Conservation (phyloP, 257 asterid genomes). For the Leptodermis oblonga region DNA sequence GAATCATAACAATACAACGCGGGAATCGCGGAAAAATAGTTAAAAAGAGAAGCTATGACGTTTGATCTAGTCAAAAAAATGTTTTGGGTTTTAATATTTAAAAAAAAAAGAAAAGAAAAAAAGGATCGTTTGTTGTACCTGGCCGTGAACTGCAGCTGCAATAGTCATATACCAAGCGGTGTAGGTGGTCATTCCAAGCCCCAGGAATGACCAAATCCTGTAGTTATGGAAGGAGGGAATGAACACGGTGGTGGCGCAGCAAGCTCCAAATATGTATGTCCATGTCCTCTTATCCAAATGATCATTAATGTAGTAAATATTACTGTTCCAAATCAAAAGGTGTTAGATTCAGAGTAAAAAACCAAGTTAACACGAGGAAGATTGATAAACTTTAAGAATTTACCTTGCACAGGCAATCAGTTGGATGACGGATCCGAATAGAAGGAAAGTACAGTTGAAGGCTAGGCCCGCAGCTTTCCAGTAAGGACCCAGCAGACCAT, state of each 20-base stretch:
- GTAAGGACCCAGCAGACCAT: constrained; percentile 90
- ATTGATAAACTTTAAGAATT: background rate
- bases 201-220: constrained; percentile 89
- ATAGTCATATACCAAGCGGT: constrained; percentile 91
- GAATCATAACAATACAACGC: background rate
- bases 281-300: constrained; percentile 97
- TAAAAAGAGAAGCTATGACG: background rate
- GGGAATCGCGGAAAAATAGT: constrained; percentile 1
- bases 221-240: constrained; percentile 98
- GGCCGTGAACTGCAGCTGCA: constrained; percentile 77
- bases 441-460: constrained; percentile 94
- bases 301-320: constrained; percentile 86
- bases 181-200: constrained; percentile 97
- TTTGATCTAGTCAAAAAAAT: background rate
- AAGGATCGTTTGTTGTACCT: constrained; percentile 39
- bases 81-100: no score
- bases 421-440: constrained; percentile 95
- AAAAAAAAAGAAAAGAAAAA: no score
- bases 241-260: constrained; percentile 96
- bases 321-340: constrained; percentile 41
- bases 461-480: constrained; percentile 96
- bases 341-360: background rate
- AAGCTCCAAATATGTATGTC: constrained; percentile 98
- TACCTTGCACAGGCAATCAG: constrained; percentile 98
- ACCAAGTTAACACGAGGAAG: background rate